A percentile compares a stretch with the other conserved stretches of the same genome.
Conservation (phyloP, 2,329 filamentous ascomycete species). For the Coleophoma eucalyptorum region DNA sequence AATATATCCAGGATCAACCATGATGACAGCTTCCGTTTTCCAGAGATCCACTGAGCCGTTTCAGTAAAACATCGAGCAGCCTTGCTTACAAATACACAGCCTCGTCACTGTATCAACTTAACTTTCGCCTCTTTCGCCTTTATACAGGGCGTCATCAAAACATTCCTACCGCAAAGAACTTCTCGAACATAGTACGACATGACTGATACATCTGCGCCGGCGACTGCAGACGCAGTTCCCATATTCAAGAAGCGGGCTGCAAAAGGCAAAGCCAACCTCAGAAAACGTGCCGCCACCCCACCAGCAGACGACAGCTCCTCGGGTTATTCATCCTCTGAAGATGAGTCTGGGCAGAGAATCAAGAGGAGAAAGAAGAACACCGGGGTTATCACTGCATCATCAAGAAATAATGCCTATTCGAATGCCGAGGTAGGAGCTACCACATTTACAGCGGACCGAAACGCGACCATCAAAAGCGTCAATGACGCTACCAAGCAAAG, state of each 20-base stretch:
- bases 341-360: constrained; percentile 70
- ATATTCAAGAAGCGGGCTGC: constrained; percentile 83
- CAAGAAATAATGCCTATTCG: constrained; percentile 37
- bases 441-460: constrained; percentile 57
- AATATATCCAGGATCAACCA: too few species aligned
- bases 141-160: too few species aligned
- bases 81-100: too few species aligned
- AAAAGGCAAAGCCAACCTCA: constrained; percentile 72
- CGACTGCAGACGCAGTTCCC: constrained; percentile 36
- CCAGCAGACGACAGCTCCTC: constrained; percentile 60
- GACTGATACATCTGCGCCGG: too few species aligned
- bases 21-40: too few species aligned
- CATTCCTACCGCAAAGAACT: too few species aligned
- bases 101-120: too few species aligned
- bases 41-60: too few species aligned
- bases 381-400: constrained; percentile 63
- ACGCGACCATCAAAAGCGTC: constrained; percentile 56
- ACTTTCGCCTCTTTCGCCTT: too few species aligned
- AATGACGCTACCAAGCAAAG: constrained; percentile 88
- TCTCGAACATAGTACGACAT: too few species aligned
- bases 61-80: too few species aligned
- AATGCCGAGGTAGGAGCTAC: constrained; percentile 45
- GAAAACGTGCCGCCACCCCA: constrained; percentile 78
- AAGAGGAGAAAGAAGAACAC: constrained; percentile 74
- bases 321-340: constrained; percentile 70